These are phyloP conservation scores for Suillus lakei DNA, from an alignment of 768 basidiomycete genomes.

Conservation along the genomic window DNA sequence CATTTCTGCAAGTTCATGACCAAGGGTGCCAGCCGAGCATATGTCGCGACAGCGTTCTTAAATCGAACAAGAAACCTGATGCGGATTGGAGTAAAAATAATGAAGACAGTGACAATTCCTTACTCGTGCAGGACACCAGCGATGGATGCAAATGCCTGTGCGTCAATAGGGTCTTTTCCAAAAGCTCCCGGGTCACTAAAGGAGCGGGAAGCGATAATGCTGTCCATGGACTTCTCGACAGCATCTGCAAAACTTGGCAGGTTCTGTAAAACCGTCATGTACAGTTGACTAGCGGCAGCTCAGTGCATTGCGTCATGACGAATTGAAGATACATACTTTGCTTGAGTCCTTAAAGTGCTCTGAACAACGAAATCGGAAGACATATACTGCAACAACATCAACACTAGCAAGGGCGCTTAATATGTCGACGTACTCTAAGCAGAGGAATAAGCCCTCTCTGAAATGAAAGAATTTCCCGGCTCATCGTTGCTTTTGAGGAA, in stretches of 20 bases:
- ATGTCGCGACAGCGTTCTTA: conserved; percentile 53
- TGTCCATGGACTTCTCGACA: conserved; percentile 46
- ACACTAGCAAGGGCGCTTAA: background rate
- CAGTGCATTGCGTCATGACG: conserved; percentile 5
- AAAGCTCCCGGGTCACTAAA: conserved; percentile 31
- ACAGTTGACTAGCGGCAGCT: conserved; percentile 43
- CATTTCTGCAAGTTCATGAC: conserved; percentile 49
- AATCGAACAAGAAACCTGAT: conserved; percentile 60
- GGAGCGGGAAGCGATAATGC: conserved; percentile 36
- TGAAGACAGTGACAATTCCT: conserved; percentile 12
- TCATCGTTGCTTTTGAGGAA: conserved; percentile 41
- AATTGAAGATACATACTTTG: conserved; percentile 47
- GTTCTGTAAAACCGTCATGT: conserved; percentile 50
- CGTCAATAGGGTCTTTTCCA: conserved; percentile 35
- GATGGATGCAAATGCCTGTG: conserved; percentile 50
- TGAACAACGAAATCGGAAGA: conserved; percentile 64
- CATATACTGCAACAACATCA: conserved; percentile 47
- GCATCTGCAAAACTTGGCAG: conserved; percentile 44
- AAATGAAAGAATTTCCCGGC: conserved; percentile 51
- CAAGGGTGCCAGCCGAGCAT: conserved; percentile 47
- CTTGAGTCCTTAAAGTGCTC: conserved; percentile 52
- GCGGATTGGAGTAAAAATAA: conserved; percentile 8
- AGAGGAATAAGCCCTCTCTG: conserved; percentile 60
- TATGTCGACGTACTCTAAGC: conserved; percentile 44
- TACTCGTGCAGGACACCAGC: conserved; percentile 57